Evolutionary conservation across 805 yeast genomes (phyloP), one percentile per base, ranked within the genome.

Genomic region (Candida coquimbonensis): DNA sequence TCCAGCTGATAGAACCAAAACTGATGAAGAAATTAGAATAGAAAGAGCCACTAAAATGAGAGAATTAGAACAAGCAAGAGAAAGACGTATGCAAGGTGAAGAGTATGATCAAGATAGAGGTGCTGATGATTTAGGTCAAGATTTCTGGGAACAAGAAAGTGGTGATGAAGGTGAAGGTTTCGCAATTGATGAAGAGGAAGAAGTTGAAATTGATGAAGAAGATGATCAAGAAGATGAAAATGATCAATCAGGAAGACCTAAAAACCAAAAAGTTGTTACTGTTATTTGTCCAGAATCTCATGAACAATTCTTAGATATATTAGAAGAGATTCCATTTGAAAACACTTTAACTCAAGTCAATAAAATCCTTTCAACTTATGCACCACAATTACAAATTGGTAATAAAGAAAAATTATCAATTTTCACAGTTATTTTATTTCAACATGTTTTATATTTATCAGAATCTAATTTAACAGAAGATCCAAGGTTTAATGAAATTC

Each of bases 1-100:
- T 2, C 93, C 93, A 31, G 80, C 90, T 21, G 91, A 84, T 45
- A 74, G 90, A 65, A 83, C 91, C 2, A 83, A 84, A 60, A 84
- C 93, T 1, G 81, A 75, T 3, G 89, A 85, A 62, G 93, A 86
- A 61, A 44, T 83, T 12, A 68, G 67, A 40, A 67, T 70, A 36
- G 91, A 84, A 57, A 75, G 75, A 53, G 73, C 71, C 17, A 83
- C 78, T n/a, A 77, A 73, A 54, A 67, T 72, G 68, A 76, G 77
- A 53, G 70, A 74, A 54, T 65, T 85, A 52, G 90, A 87, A 62
- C 77, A 74, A 40, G 89, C 76, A 45, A 74, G 95, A 66, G 53
- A 73, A 51, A 76, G 74, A 54, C 77, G 95, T 70, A 86, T 86
- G 95, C 78, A 77, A 53, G 91, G 89, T 5, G 37, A 35, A 14